Evolutionary conservation across 805 yeast genomes (phyloP).

Genomic region (Ogataea wickerhamii): DNA sequence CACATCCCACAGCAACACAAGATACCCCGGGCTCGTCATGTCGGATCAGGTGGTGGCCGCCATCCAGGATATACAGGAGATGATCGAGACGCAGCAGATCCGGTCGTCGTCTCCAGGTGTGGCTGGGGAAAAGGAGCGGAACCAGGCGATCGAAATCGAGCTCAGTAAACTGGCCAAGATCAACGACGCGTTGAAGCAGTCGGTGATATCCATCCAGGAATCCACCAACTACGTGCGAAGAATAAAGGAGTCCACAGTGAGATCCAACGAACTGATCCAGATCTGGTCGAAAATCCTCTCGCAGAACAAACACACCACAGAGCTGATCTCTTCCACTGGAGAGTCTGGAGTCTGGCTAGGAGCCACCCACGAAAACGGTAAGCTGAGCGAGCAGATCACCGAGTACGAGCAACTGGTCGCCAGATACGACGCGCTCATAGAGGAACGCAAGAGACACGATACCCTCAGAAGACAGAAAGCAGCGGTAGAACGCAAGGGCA

Average conservation of each 20-base stretch:
- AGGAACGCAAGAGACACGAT: constrained; percentile 24
- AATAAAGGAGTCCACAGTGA: constrained; percentile 16
- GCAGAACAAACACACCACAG: constrained; percentile 54
- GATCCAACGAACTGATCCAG: constrained; percentile 40
- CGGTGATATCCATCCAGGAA: constrained; percentile 18
- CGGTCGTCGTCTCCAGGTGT: constrained; percentile 7
- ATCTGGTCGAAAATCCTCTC: constrained; percentile 61
- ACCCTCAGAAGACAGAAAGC: constrained; percentile 5
- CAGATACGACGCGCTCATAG: constrained; percentile 16
- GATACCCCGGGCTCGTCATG: constrained; percentile 8
- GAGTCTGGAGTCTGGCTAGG: constrained; percentile 14
- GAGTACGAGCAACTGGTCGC: constrained; percentile 29
- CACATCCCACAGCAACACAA: background rate
- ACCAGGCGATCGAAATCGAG: constrained; percentile 15
- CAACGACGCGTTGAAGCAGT: constrained; percentile 16
- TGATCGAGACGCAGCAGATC: constrained; percentile 5
- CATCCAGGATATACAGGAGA: constrained; percentile 12
- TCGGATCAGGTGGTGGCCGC: constrained; percentile 16
- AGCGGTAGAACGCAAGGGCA: background rate
- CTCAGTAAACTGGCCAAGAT: constrained; percentile 15
- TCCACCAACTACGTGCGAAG: constrained; percentile 15
- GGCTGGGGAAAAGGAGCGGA: constrained; percentile 9
- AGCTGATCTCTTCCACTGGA: constrained; percentile 34
- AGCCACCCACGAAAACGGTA: constrained; percentile 15
- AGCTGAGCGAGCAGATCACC: constrained; percentile 18